phyloP scores from a whole-genome alignment of 495 filamentous ascomycete genomes.

The Alectoria sarmentosa region DNA sequence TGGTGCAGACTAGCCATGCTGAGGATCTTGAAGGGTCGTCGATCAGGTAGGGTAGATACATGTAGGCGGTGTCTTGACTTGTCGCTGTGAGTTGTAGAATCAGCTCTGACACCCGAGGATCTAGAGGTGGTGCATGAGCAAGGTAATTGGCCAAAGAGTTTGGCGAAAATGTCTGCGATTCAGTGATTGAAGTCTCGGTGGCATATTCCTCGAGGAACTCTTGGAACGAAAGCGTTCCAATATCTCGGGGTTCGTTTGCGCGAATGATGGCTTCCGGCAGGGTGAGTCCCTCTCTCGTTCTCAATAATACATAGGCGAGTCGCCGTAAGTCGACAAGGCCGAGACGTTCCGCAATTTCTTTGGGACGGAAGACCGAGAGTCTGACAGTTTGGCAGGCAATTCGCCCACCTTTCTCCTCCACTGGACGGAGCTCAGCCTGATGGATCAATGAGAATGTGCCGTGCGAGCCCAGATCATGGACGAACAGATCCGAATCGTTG shows the following conservation, averaged over 20 bases:
- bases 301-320: constrained; percentile 30
- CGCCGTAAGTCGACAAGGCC: constrained; percentile 31
- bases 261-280: background rate
- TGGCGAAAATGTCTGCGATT: background rate
- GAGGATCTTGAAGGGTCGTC: constrained; percentile 53
- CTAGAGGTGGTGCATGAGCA: constrained; percentile 27
- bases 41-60: constrained; percentile 50
- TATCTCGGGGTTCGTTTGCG: background rate
- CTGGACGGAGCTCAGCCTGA: constrained; percentile 23
- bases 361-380: constrained; percentile 35
- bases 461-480: constrained; percentile 53
- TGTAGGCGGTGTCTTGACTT: constrained; percentile 15
- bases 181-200: background rate
- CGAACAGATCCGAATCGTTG: constrained; percentile 67
- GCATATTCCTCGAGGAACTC: constrained; percentile 25
- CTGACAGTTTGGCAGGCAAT: constrained; percentile 25
- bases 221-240: background rate
- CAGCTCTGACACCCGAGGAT: constrained; percentile 45
- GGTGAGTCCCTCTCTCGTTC: background rate
- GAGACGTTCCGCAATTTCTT: constrained; percentile 34
- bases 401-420: background rate
- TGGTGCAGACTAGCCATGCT: constrained; percentile 55
- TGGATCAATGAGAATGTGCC: constrained; percentile 51
- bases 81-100: constrained; percentile 14
- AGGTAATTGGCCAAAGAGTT: background rate